These are phyloP conservation scores for Lagenaria siceraria DNA, from an alignment of 306 rosid genomes.

Conservation along the genomic window DNA sequence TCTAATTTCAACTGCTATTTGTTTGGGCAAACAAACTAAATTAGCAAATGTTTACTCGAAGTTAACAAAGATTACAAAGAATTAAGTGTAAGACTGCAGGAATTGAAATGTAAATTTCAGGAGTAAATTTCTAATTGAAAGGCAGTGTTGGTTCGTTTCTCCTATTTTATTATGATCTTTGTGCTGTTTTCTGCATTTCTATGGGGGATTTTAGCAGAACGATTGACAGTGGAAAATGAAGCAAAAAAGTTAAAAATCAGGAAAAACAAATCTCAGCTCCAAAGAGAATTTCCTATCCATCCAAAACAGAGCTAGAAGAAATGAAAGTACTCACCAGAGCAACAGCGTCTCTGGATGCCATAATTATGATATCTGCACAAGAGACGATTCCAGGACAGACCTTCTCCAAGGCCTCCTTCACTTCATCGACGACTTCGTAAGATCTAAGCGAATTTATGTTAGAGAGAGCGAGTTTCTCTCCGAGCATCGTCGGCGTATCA, in stretches of 20 bases:
- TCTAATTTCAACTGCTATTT: background rate
- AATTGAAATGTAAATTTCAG: too few species aligned
- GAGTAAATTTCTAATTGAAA: too few species aligned
- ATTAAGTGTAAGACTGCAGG: too few species aligned
- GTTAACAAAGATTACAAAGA: too few species aligned
- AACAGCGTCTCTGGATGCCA: constrained; percentile 87
- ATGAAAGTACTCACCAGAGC: constrained; percentile 27
- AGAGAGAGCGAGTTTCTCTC: constrained; percentile 68
- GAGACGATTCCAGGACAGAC: constrained; percentile 71
- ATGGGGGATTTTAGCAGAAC: background rate
- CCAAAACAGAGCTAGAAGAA: background rate
- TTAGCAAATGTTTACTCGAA: too few species aligned
- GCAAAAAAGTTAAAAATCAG: background rate
- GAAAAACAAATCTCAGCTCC: background rate
- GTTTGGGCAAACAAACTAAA: background rate
- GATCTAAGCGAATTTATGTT: constrained; percentile 76
- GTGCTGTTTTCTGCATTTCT: background rate
- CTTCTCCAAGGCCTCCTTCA: constrained; percentile 49
- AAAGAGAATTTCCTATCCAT: background rate
- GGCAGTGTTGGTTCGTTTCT: too few species aligned
- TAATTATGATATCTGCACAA: constrained; percentile 76
- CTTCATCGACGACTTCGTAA: constrained; percentile 62
- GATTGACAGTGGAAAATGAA: background rate
- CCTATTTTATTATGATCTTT: too few species aligned
- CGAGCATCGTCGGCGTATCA: constrained; percentile 67